Percentiles rank a stretch among this genome's conserved stretches.
Conservation (phyloP, 2,329 filamentous ascomycete species). For the Fusarium camptoceras region DNA sequence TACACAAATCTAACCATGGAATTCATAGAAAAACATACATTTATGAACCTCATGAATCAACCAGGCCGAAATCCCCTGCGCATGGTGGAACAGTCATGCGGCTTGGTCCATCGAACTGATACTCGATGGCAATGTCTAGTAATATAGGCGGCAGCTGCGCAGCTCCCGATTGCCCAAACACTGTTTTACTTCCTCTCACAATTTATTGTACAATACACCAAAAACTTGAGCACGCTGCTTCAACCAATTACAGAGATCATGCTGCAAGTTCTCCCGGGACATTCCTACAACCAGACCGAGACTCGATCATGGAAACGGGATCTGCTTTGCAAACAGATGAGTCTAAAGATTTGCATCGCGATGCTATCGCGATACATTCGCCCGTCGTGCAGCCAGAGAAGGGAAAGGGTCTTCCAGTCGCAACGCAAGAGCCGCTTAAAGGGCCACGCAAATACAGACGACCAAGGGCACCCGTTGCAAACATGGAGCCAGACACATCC, state of each 20-base stretch:
- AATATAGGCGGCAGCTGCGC: conserved; percentile 34
- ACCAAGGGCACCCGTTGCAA: not conserved
- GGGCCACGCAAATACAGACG: not conserved
- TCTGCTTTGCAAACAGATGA: conserved; percentile 4
- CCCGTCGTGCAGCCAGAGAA: not conserved
- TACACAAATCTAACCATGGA: conserved; percentile 10
- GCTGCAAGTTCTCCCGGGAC: not conserved
- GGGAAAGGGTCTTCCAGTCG: not conserved
- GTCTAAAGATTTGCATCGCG: not conserved
- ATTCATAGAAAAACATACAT: conserved; percentile 5
- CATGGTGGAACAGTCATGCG: conserved; percentile 16
- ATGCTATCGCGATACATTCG: not conserved
- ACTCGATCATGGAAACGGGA: conserved; percentile 32
- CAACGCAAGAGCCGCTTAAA: not conserved
- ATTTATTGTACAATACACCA: conserved; percentile 34
- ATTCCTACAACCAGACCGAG: conserved; percentile 8
- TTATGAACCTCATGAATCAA: conserved; percentile 15
- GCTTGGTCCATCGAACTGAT: conserved; percentile 13
- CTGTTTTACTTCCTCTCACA: conserved; percentile 18
- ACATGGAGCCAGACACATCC: not conserved
- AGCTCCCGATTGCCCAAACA: conserved; percentile 23
- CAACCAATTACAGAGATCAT: not conserved
- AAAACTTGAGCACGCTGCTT: not conserved
- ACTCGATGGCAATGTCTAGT: conserved; percentile 32
- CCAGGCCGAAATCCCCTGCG: conserved; percentile 5